Conservation (phyloP, 768 basidiomycete genomes). For the Mycena crocata region DNA sequence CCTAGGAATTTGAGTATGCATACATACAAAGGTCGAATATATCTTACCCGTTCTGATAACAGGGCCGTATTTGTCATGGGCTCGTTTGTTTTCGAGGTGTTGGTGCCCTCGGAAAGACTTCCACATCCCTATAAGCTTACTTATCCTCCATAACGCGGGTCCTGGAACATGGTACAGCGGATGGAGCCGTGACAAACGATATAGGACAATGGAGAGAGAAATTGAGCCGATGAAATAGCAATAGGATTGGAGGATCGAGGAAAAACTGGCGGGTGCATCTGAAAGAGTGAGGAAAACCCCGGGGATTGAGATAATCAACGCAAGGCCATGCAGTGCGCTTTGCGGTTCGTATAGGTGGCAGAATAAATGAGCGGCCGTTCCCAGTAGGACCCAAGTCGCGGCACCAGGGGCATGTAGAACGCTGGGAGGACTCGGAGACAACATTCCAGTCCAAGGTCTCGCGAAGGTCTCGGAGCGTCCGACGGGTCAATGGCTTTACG, state of each 20-base stretch:
- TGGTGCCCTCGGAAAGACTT: constrained; percentile 53
- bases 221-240: constrained; percentile 44
- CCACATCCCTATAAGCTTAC: constrained; percentile 51
- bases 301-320: not conserved
- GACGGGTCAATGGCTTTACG: no score
- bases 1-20: constrained; percentile 1
- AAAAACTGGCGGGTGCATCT: no score
- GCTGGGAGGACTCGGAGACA: no score
- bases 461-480: no score
- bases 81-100: constrained; percentile 52
- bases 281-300: not conserved
- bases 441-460: no score
- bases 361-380: not conserved
- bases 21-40: not conserved
- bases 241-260: not conserved
- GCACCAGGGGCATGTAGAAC: no score
- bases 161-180: constrained; percentile 63
- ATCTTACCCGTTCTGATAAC: constrained; percentile 63
- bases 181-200: constrained; percentile 66
- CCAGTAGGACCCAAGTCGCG: not conserved
- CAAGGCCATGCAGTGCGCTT: not conserved
- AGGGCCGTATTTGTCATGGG: constrained; percentile 67
- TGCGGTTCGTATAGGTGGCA: constrained; percentile 2
- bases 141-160: constrained; percentile 53
- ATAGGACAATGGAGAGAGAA: constrained; percentile 47